Conservation (phyloP, 352 stramenopile genomes). For the Globisporangium cylindrosporum region DNA sequence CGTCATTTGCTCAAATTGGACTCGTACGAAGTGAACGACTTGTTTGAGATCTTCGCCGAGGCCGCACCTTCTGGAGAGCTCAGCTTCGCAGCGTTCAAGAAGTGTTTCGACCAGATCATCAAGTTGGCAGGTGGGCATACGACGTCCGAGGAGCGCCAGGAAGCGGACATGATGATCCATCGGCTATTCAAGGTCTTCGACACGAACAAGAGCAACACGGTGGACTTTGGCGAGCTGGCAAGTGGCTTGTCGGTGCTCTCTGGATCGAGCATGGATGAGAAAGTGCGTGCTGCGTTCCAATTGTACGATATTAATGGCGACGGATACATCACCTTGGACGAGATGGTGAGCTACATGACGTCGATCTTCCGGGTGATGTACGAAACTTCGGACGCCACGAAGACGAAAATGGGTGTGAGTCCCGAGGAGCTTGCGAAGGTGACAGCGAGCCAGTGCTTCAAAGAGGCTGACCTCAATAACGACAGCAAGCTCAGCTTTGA, state of each 20-base stretch:
- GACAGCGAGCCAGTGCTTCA: slow-evolving; percentile 84
- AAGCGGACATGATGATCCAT: slow-evolving; percentile 78
- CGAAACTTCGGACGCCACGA: slow-evolving; percentile 76
- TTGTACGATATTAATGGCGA: slow-evolving; percentile 86
- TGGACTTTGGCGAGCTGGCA: slow-evolving; percentile 85
- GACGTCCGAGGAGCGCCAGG: slow-evolving; percentile 61
- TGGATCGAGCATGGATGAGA: slow-evolving; percentile 85
- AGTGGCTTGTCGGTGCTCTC: slow-evolving; percentile 83
- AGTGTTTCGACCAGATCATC: slow-evolving; percentile 88
- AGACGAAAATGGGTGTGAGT: slow-evolving; percentile 68
- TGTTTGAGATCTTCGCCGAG: slow-evolving; percentile 88
- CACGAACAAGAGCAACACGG: slow-evolving; percentile 79
- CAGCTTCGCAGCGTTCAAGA: slow-evolving; percentile 80
- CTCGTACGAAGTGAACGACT: slow-evolving; percentile 83
- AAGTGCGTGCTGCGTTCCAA: slow-evolving; percentile 81
- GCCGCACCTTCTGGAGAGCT: slow-evolving; percentile 75
- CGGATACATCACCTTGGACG: slow-evolving; percentile 81
- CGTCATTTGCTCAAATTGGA: slow-evolving; percentile 80
- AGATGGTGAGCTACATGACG: slow-evolving; percentile 88
- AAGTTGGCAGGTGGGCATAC: slow-evolving; percentile 72
- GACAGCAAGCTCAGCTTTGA: slow-evolving; percentile 87
- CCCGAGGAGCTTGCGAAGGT: slow-evolving; percentile 77
- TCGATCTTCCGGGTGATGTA: slow-evolving; percentile 91
- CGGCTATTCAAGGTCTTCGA: slow-evolving; percentile 86
- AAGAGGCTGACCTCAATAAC: slow-evolving; percentile 78